phyloP scores from a whole-genome alignment of 1,139 yeast genomes.

The Pichia sp. region DNA sequence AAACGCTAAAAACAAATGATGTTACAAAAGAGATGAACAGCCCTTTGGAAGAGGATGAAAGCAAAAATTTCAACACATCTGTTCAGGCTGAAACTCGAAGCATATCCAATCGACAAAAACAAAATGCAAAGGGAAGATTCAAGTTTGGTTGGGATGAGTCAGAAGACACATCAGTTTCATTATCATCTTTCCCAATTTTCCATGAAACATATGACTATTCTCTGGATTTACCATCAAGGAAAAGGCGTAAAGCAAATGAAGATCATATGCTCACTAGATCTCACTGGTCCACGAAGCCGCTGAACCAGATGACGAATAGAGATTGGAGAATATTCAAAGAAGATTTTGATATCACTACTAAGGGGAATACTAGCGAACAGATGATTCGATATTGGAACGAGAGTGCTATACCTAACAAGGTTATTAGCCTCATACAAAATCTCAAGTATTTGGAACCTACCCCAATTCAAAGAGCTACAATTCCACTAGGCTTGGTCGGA shows the following conservation, averaged over 20 bases:
- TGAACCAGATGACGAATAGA: slow-evolving; percentile 63
- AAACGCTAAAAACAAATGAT: no score
- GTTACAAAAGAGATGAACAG: no score
- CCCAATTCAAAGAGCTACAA: slow-evolving; percentile 84
- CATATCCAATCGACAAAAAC: neutral
- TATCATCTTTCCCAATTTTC: slow-evolving; percentile 35
- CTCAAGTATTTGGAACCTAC: slow-evolving; percentile 65
- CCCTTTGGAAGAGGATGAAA: no score
- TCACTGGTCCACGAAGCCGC: slow-evolving; percentile 71
- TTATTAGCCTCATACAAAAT: slow-evolving; percentile 38
- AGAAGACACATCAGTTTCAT: slow-evolving; percentile 58
- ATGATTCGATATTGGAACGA: slow-evolving; percentile 79
- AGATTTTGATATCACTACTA: slow-evolving; percentile 63
- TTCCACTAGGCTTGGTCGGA: slow-evolving; percentile 62
- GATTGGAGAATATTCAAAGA: slow-evolving; percentile 91
- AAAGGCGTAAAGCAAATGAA: neutral
- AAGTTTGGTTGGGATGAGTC: slow-evolving; percentile 65
- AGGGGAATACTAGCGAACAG: slow-evolving; percentile 47
- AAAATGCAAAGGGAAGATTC: slow-evolving; percentile 35
- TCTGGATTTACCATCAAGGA: slow-evolving; percentile 18
- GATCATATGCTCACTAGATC: slow-evolving; percentile 1
- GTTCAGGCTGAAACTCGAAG: no score
- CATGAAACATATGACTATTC: slow-evolving; percentile 21
- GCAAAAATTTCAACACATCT: no score
- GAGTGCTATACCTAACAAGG: slow-evolving; percentile 42